These are phyloP conservation scores for Boletellus sp. DNA, from an alignment of 1,284 basidiomycete genomes.

Conservation along the genomic window DNA sequence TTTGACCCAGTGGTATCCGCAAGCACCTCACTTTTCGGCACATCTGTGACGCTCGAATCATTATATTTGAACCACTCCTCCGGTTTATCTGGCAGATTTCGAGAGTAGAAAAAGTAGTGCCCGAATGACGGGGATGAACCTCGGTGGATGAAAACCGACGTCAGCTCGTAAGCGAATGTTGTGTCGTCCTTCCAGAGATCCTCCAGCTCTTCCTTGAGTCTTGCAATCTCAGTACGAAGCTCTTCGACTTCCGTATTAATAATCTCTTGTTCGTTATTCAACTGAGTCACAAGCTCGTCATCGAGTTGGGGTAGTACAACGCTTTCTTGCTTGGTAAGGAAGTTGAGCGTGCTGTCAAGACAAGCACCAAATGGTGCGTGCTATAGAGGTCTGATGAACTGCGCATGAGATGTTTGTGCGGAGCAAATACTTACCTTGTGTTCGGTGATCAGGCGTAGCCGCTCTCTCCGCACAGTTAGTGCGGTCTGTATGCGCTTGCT, in stretches of 20 bases:
- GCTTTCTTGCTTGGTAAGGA: slow-evolving; percentile 48
- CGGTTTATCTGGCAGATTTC: slow-evolving; percentile 70
- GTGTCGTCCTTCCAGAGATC: slow-evolving; percentile 71
- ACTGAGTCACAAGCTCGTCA: slow-evolving; percentile 45
- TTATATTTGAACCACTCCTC: slow-evolving; percentile 96
- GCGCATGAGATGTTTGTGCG: background rate
- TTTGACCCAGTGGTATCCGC: slow-evolving; percentile 78
- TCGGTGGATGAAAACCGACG: slow-evolving; percentile 95
- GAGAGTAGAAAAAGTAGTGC: slow-evolving; percentile 87
- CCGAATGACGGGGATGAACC: slow-evolving; percentile 81
- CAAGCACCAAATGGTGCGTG: slow-evolving; percentile 54
- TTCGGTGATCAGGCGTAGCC: slow-evolving; percentile 64
- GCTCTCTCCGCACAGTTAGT: slow-evolving; percentile 60
- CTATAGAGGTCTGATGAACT: slow-evolving; percentile 32
- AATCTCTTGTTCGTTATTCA: slow-evolving; percentile 51
- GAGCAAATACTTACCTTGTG: slow-evolving; percentile 53
- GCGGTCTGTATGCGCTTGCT: slow-evolving; percentile 69
- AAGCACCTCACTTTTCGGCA: slow-evolving; percentile 73
- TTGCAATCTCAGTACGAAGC: slow-evolving; percentile 52
- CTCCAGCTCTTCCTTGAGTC: slow-evolving; percentile 72
- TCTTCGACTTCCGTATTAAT: slow-evolving; percentile 61
- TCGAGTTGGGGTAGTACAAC: slow-evolving; percentile 48
- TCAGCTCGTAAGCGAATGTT: slow-evolving; percentile 82
- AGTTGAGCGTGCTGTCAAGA: slow-evolving; percentile 51
- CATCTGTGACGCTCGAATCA: slow-evolving; percentile 76